These are phyloP conservation scores for Entomophthora muscae DNA, from an alignment of 371 early-diverging fungal genomes.

Conservation along the genomic window DNA sequence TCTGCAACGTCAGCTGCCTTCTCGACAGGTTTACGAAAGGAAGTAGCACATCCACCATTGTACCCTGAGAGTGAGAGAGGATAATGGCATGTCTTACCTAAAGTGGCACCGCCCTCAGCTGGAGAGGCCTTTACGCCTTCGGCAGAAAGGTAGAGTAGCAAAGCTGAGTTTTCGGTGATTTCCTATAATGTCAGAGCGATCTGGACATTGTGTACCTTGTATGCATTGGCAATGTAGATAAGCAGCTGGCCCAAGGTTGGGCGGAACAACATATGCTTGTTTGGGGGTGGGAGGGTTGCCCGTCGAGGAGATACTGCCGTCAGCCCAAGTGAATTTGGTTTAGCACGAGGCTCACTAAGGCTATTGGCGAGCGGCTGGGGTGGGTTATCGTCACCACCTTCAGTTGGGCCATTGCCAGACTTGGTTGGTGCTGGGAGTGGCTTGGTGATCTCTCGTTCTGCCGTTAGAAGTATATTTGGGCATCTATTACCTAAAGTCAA, in stretches of 20 bases:
- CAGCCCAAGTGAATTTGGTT: conserved; percentile 11
- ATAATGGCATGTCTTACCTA: neutral
- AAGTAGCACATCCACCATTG: conserved; percentile 45
- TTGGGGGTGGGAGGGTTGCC: conserved; percentile 19
- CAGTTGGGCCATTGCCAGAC: too few relatives aligned
- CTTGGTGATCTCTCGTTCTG: conserved; percentile 9
- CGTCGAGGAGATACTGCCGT: neutral
- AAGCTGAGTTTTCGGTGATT: conserved; percentile 55
- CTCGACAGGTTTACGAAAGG: conserved; percentile 18
- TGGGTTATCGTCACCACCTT: neutral
- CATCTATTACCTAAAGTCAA: conserved; percentile 50
- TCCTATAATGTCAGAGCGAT: conserved; percentile 25
- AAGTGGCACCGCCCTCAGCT: neutral
- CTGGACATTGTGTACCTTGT: conserved; percentile 35
- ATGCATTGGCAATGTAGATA: conserved; percentile 74
- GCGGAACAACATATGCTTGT: conserved; percentile 79
- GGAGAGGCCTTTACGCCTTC: conserved; percentile 41
- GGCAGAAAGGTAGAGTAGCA: conserved; percentile 79
- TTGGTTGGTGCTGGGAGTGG: neutral
- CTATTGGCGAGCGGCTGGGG: neutral
- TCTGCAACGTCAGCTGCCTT: conserved; percentile 19
- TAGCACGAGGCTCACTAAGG: neutral
- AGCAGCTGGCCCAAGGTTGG: conserved; percentile 75
- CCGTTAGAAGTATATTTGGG: neutral
- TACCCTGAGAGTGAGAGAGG: conserved; percentile 29